Conservation (phyloP, 1,284 basidiomycete species). For the Fomitiporia mediterranea region DNA sequence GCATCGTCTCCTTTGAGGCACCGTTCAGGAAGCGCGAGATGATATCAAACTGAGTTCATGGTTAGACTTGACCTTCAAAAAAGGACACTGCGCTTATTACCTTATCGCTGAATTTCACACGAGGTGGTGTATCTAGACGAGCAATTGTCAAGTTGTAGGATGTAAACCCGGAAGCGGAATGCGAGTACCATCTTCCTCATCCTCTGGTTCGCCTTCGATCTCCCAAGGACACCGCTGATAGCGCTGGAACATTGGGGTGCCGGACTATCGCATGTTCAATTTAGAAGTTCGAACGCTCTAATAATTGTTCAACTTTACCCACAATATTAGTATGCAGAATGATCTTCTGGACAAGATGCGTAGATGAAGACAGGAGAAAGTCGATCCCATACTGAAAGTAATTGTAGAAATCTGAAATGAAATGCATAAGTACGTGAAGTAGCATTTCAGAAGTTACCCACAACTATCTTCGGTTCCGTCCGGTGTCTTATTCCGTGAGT, state of each 20-base stretch:
- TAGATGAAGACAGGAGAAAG: constrained; percentile 69
- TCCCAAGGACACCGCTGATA: constrained; percentile 90
- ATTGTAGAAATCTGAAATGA: constrained; percentile 77
- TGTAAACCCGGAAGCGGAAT: not conserved
- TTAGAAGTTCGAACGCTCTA: not conserved
- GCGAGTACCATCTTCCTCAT: constrained; percentile 64
- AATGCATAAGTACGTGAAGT: constrained; percentile 33
- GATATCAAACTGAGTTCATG: constrained; percentile 53
- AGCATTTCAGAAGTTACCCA: not conserved
- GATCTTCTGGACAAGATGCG: constrained; percentile 77
- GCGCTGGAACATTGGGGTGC: constrained; percentile 80
- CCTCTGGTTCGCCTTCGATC: constrained; percentile 67
- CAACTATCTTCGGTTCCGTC: constrained; percentile 36
- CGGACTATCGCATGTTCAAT: constrained; percentile 49
- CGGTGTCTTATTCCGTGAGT: constrained; percentile 43
- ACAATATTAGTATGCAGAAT: constrained; percentile 84
- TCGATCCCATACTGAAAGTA: constrained; percentile 88
- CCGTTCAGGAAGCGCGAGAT: constrained; percentile 69
- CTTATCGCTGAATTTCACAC: constrained; percentile 62
- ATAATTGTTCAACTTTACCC: constrained; percentile 30
- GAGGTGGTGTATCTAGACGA: constrained; percentile 57
- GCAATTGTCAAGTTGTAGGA: constrained; percentile 15
- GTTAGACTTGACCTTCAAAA: not conserved
- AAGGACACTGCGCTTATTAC: constrained; percentile 32
- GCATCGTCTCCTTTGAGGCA: constrained; percentile 52